Evolutionary conservation across 2,329 filamentous ascomycete genomes (phyloP).

Genomic region (Leptographium galeiforme): DNA sequence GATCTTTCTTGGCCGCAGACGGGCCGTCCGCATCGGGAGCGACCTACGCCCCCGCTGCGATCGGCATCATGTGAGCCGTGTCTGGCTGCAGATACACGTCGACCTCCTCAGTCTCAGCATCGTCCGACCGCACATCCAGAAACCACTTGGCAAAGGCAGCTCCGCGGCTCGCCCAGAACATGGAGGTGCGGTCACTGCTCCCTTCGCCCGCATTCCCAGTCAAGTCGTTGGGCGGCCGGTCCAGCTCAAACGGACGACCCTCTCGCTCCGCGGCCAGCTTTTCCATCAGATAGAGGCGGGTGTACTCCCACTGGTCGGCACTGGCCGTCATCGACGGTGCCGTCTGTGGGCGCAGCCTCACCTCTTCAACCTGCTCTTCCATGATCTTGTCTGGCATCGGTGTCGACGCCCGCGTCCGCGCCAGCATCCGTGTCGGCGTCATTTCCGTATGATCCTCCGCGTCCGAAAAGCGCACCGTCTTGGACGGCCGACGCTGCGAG

Average conservation of each 20-base stretch:
- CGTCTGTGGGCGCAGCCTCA: neutral
- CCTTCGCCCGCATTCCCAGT: neutral
- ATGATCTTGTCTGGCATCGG: neutral
- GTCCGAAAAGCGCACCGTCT: constrained; percentile 10
- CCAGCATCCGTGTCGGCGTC: neutral
- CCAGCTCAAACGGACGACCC: constrained; percentile 1
- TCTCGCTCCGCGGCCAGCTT: constrained; percentile 7
- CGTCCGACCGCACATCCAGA: too few species aligned
- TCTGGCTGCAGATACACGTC: too few species aligned
- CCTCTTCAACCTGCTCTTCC: too few species aligned
- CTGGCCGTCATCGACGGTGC: neutral
- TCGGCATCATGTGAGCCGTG: neutral
- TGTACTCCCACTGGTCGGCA: constrained; percentile 9
- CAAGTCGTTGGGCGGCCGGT: neutral
- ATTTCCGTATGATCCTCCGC: neutral
- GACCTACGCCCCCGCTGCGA: constrained; percentile 3
- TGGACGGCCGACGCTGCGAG: constrained; percentile 7
- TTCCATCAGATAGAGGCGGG: constrained; percentile 8
- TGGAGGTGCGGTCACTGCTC: neutral
- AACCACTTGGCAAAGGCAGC: too few species aligned
- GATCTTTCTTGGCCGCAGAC: too few species aligned
- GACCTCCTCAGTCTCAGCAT: too few species aligned
- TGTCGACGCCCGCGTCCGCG: neutral
- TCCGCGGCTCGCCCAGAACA: too few species aligned
- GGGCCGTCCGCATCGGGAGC: neutral